A percentile compares a stretch with the other conserved stretches of the same genome.
These are phyloP conservation scores for Penicillium odoratum DNA, from an alignment of 495 filamentous ascomycete species.

Conservation along the genomic window DNA sequence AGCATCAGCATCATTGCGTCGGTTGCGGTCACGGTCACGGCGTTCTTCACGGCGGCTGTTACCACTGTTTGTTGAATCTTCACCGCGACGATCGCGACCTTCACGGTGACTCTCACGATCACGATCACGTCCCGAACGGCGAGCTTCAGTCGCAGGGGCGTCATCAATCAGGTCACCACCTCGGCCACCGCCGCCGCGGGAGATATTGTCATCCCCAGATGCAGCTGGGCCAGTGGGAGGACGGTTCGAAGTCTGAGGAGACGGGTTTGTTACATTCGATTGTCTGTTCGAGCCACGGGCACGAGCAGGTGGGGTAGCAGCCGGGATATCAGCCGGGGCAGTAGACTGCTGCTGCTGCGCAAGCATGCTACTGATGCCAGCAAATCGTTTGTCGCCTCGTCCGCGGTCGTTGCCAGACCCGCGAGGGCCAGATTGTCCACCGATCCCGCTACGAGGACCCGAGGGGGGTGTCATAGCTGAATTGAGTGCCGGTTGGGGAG, in stretches of 20 bases:
- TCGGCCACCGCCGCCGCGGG: conserved; percentile 26
- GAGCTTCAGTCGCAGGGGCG: conserved; percentile 27
- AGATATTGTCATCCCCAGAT: conserved; percentile 26
- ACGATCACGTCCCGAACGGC: conserved; percentile 29
- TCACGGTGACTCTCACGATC: conserved; percentile 32
- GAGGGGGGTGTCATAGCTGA: conserved; percentile 37
- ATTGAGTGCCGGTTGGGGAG: conserved; percentile 4
- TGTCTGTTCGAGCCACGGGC: conserved; percentile 42
- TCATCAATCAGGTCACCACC: conserved; percentile 39
- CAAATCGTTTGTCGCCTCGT: conserved; percentile 46
- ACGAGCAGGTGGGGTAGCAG: conserved; percentile 36
- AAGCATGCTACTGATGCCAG: conserved; percentile 45
- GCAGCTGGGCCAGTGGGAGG: conserved; percentile 29
- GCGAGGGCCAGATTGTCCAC: conserved; percentile 24
- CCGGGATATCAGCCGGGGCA: conserved; percentile 32
- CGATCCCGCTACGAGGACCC: conserved; percentile 35
- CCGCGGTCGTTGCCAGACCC: conserved; percentile 40
- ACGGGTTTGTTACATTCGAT: conserved; percentile 26
- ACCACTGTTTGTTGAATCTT: conserved; percentile 27
- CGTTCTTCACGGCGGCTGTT: conserved; percentile 39
- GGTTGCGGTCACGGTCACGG: conserved; percentile 43
- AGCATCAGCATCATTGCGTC: conserved; percentile 35
- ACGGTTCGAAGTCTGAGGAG: conserved; percentile 30
- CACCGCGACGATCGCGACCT: conserved; percentile 26
- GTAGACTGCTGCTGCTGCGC: conserved; percentile 35